Percentiles rank a stretch among this genome's conserved stretches.
These are phyloP conservation scores for Tilletia walkeri DNA, from an alignment of 1,284 basidiomycete genomes.

Conservation along the genomic window DNA sequence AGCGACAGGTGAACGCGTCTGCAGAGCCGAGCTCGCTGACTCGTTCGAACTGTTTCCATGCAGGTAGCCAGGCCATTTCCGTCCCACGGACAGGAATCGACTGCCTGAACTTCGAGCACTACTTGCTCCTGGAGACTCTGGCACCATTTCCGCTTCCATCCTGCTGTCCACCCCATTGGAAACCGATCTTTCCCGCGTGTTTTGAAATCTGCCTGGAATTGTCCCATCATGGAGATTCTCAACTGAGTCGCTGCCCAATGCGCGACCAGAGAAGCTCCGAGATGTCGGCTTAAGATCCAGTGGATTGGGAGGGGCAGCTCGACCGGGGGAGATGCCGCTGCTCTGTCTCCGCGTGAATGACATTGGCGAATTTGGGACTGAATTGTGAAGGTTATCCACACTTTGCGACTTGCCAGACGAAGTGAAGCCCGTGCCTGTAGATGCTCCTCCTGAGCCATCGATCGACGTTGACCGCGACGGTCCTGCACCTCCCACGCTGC, in stretches of 20 bases:
- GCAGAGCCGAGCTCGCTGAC: slow-evolving; percentile 4
- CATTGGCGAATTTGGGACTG: not conserved
- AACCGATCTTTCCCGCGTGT: not conserved
- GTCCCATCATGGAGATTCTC: slow-evolving; percentile 14
- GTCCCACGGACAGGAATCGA: slow-evolving; percentile 13
- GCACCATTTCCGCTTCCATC: not conserved
- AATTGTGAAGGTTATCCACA: slow-evolving; percentile 6
- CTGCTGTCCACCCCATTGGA: too few species aligned
- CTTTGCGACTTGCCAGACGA: slow-evolving; percentile 7
- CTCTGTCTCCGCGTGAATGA: slow-evolving; percentile 10
- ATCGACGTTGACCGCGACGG: not conserved
- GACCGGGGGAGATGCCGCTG: not conserved
- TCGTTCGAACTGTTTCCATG: slow-evolving; percentile 16
- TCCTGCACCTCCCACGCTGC: not conserved
- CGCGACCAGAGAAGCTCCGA: not conserved
- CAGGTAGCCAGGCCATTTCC: slow-evolving; percentile 11
- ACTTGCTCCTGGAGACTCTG: not conserved
- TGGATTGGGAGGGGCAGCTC: slow-evolving; percentile 5
- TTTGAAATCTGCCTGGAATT: not conserved
- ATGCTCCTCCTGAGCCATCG: not conserved
- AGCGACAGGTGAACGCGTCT: not conserved
- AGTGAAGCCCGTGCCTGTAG: not conserved
- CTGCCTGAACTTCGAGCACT: slow-evolving; percentile 10
- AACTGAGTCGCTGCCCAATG: slow-evolving; percentile 3
- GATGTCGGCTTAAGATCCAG: not conserved